Conservation (phyloP, 2,329 filamentous ascomycete genomes). For the Phialocephala subalpina region DNA sequence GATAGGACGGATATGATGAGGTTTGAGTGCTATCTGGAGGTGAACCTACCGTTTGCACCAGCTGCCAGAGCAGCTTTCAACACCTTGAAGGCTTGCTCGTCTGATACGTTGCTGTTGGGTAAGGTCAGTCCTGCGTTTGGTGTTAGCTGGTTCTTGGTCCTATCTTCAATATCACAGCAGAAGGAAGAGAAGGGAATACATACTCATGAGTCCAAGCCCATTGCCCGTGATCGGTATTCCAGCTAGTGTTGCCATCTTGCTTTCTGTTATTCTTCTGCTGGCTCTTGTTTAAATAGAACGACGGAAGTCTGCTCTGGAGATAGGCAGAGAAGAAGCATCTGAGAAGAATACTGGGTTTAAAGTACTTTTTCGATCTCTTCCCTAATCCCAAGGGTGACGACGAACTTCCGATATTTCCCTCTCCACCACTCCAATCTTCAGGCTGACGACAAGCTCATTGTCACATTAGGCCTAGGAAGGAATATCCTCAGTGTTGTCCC, state of each 20-base stretch:
- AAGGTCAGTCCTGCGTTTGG: constrained; percentile 37
- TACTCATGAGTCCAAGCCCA: constrained; percentile 60
- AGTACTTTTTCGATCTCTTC: too few relatives aligned
- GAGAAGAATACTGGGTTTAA: too few relatives aligned
- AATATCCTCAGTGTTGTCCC: neutral
- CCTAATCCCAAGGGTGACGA: too few relatives aligned
- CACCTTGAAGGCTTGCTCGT: constrained; percentile 59
- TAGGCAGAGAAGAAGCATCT: neutral
- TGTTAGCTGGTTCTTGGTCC: neutral
- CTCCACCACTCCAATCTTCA: too few relatives aligned
- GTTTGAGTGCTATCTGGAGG: neutral
- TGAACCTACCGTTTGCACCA: constrained; percentile 45
- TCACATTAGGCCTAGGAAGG: neutral
- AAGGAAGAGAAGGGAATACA: neutral
- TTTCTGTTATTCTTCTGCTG: neutral
- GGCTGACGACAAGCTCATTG: too few relatives aligned
- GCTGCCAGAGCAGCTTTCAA: constrained; percentile 60
- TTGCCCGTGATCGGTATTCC: constrained; percentile 56
- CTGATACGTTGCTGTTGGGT: constrained; percentile 39
- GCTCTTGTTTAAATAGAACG: neutral
- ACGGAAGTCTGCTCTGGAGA: neutral
- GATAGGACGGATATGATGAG: neutral
- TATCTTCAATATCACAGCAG: neutral
- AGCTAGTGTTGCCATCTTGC: constrained; percentile 33
- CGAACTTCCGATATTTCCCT: too few relatives aligned